Percentiles rank a stretch among this genome's conserved stretches.
Conservation (phyloP, 371 early-diverging fungal species). For the Syncephalastrum racemosum region DNA sequence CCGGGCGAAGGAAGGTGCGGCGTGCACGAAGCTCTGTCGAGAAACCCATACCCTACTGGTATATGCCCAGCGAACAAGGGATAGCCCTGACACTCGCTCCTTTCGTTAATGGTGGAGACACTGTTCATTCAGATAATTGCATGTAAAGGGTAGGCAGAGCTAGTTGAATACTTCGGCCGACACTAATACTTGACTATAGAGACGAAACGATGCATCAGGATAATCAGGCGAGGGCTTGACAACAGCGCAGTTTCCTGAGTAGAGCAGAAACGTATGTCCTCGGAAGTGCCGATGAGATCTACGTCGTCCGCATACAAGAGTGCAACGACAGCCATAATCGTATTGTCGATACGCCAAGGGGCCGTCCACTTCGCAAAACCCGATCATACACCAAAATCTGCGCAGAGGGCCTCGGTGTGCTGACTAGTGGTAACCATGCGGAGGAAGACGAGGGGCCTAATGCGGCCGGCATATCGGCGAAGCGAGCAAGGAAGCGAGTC, state of each 20-base stretch:
- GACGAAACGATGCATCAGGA: not conserved
- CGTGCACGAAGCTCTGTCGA: constrained; percentile 1
- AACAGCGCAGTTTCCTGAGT: constrained; percentile 16
- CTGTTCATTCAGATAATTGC: no score
- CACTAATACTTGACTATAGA: not conserved
- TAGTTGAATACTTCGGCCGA: not conserved
- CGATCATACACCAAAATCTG: no score
- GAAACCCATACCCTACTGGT: not conserved
- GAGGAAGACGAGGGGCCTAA: no score
- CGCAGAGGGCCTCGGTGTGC: no score
- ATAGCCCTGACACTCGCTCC: not conserved
- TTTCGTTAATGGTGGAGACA: not conserved
- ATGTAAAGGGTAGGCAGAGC: constrained; percentile 5
- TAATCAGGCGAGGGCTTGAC: not conserved
- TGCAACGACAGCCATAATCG: not conserved
- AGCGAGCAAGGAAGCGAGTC: constrained; percentile 10
- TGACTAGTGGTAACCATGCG: no score
- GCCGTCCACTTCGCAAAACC: no score
- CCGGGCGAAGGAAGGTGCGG: constrained; percentile 17
- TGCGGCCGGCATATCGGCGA: no score
- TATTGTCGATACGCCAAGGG: no score
- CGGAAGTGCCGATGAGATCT: constrained; percentile 6
- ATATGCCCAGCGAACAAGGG: not conserved
- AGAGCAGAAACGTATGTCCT: constrained; percentile 6
- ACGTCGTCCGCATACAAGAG: constrained; percentile 24